phyloP scores from a whole-genome alignment of 495 filamentous ascomycete species.

The Bryoglossum gracile region DNA sequence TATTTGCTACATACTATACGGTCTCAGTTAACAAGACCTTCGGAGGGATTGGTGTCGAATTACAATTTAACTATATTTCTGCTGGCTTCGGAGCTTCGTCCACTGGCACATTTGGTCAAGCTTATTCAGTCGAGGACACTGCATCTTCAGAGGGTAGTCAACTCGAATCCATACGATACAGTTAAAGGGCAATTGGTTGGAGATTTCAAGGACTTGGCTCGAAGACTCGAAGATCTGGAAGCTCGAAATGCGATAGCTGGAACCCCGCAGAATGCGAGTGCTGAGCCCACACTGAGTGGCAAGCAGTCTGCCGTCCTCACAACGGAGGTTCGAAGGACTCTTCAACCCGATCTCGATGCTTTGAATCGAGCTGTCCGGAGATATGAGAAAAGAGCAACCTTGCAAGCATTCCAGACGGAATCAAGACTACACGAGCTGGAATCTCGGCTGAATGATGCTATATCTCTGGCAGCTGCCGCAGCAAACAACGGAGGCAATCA shows the following conservation, averaged over 20 bases:
- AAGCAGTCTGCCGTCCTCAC: constrained; percentile 42
- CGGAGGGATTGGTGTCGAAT: constrained; percentile 80
- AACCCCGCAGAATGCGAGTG: constrained; percentile 1
- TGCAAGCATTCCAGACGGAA: constrained; percentile 68
- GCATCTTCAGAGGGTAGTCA: constrained; percentile 71
- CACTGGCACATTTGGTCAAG: constrained; percentile 71
- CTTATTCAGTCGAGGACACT: constrained; percentile 71
- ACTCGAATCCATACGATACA: constrained; percentile 40
- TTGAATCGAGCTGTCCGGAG: constrained; percentile 82
- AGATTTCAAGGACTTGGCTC: constrained; percentile 49
- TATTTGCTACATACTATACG: constrained; percentile 73
- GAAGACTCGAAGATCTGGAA: constrained; percentile 68
- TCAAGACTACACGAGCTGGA: constrained; percentile 64
- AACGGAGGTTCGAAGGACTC: constrained; percentile 51
- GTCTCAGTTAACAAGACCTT: constrained; percentile 67
- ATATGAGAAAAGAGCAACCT: constrained; percentile 83
- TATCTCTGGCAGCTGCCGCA: constrained; percentile 70
- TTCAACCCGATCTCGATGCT: constrained; percentile 82
- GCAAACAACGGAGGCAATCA: constrained; percentile 42
- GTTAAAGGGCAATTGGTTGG: constrained; percentile 32
- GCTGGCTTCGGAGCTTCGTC: constrained; percentile 77
- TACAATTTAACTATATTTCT: constrained; percentile 94
- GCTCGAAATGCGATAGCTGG: constrained; percentile 40
- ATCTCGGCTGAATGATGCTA: constrained; percentile 61
- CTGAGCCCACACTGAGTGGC: constrained; percentile 20